Percentiles rank a stretch among this genome's conserved stretches.
phyloP scores from a whole-genome alignment of 768 basidiomycete species.

The Leccinellum albellum region DNA sequence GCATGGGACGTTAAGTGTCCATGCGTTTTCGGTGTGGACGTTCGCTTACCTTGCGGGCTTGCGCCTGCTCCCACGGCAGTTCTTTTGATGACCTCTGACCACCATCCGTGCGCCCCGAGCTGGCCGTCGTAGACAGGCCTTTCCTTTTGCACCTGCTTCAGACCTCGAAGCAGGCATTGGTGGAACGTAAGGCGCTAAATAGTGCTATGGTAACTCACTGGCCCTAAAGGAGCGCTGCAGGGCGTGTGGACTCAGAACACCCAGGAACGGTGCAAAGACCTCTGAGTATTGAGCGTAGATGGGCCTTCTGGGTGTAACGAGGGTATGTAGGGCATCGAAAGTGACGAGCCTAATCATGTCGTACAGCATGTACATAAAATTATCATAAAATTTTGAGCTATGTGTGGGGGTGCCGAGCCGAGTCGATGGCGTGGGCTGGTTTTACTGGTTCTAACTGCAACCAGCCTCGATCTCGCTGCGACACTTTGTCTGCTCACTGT shows the following conservation, averaged over 20 bases:
- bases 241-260: constrained; percentile 48
- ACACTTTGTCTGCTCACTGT: constrained; percentile 12
- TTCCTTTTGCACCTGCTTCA: constrained; percentile 52
- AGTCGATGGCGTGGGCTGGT: neutral
- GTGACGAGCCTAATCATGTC: constrained; percentile 56
- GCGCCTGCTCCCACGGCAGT: constrained; percentile 78
- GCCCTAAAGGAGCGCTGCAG: constrained; percentile 58
- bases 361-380: no score
- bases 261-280: constrained; percentile 64
- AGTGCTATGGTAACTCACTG: constrained; percentile 34
- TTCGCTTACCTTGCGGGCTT: constrained; percentile 45
- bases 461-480: neutral
- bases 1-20: constrained; percentile 11
- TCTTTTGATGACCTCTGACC: constrained; percentile 70
- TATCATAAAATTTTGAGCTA: no score
- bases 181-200: neutral
- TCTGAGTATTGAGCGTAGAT: constrained; percentile 61
- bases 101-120: constrained; percentile 59
- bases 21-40: constrained; percentile 19
- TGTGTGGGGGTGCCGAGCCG: neutral
- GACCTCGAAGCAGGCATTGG: constrained; percentile 30
- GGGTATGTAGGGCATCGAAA: constrained; percentile 79
- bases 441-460: neutral
- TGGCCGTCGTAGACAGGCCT: constrained; percentile 50
- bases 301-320: constrained; percentile 64